Base-by-base conservation (phyloP, 805 yeast genomes). In the Saccharomyces cerevisiae region DNA sequence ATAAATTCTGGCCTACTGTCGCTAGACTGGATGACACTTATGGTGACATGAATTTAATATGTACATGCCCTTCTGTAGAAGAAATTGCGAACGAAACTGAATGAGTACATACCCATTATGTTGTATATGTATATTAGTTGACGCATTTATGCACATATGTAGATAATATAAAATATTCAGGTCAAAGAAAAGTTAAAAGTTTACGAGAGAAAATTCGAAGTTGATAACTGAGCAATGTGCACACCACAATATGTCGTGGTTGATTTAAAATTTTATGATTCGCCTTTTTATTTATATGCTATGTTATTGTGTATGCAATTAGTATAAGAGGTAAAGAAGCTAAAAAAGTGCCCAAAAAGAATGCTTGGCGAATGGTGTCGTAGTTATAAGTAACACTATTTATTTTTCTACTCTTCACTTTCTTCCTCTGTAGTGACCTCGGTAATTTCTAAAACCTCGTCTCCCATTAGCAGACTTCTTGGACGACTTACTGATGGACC, bases 1-100 rank as follows among this genome's bases (percentile, higher is more conserved):
- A 84, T 70, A 94, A 94, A 73, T 87, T 90, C 69, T 94, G 99
- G 99, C 98, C 99, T 41, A 78, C 90, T 0, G 97, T 91, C 47
- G 80, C 96, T 10, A 83, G 99, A 71, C 79, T 92, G 53, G 96
- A 94, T 69, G 99, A 94, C 68, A 86, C 95, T 3, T 92, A 85
- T 64, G 99, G 99, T 60, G 99, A 94, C 69, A 76, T 85, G 79
- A 84, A 94, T 73, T 78, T 92, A 71, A 76, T 91, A 71, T 94
- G 99, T 75, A 90, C 97, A 27, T 92, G 99, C 74, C 94, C 94
- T 31, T 77, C 86, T 3, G 92, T 87, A 46, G 92, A 86, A 66
- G 91, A 86, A 59, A 79, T 84, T 59, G 87, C 82, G 17, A 53
- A 59, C 32, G 66, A 63, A 46, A 22, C 11, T 36, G 13, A 36